phyloP scores from a whole-genome alignment of 768 basidiomycete species.

The Pholiota molesta region DNA sequence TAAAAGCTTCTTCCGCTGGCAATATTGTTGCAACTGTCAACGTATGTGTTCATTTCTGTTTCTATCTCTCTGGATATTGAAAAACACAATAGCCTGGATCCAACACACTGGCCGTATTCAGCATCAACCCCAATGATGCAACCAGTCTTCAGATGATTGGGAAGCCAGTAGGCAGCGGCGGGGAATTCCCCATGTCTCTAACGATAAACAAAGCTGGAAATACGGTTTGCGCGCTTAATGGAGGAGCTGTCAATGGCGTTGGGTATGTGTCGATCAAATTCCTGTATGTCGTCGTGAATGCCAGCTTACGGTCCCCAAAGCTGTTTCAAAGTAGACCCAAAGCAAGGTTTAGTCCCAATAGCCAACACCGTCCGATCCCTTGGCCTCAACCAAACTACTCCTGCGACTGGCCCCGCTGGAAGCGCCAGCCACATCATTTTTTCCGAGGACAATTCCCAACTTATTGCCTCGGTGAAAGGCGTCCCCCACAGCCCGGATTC shows the following conservation, averaged over 20 bases:
- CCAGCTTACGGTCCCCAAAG: slow-evolving; percentile 22
- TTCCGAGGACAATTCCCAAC: slow-evolving; percentile 43
- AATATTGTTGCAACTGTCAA: slow-evolving; percentile 40
- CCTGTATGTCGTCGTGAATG: background rate
- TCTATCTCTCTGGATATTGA: background rate
- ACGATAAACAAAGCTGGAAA: slow-evolving; percentile 37
- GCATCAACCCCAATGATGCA: slow-evolving; percentile 46
- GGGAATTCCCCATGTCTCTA: slow-evolving; percentile 54
- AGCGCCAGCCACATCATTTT: slow-evolving; percentile 49
- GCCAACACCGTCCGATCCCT: slow-evolving; percentile 45
- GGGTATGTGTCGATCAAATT: background rate
- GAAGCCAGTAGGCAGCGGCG: slow-evolving; percentile 43
- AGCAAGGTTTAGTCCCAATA: slow-evolving; percentile 41
- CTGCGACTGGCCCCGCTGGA: slow-evolving; percentile 50
- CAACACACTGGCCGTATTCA: slow-evolving; percentile 44
- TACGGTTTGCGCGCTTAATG: slow-evolving; percentile 43
- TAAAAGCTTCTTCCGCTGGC: slow-evolving; percentile 37
- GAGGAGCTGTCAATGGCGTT: slow-evolving; percentile 46
- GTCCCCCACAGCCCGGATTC: slow-evolving; percentile 48
- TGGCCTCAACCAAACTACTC: slow-evolving; percentile 52
- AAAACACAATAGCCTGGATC: slow-evolving; percentile 43
- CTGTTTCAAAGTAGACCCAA: slow-evolving; percentile 47
- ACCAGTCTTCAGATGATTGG: slow-evolving; percentile 45
- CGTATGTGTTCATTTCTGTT: slow-evolving; percentile 20
- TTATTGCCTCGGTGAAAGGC: slow-evolving; percentile 54